A percentile compares a stretch with the other conserved stretches of the same genome.
phyloP scores from a whole-genome alignment of 805 yeast species.

The Scheffersomyces spartinae region DNA sequence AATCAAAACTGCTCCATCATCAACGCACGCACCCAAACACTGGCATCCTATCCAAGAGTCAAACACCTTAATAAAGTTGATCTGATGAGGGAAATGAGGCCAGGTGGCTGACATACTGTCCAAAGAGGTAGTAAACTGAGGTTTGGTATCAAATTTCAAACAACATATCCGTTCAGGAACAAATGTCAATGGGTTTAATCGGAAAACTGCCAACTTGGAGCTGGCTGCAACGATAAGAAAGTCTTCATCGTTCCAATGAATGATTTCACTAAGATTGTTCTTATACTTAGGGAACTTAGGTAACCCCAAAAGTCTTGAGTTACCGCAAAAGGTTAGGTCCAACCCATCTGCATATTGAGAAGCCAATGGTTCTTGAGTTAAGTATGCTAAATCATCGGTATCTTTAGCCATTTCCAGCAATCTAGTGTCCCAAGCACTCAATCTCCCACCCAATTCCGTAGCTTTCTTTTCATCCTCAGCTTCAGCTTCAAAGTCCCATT shows the following conservation, averaged over 20 bases:
- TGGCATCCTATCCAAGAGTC: conserved; percentile 12
- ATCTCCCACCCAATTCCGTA: too few relatives aligned
- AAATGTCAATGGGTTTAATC: conserved; percentile 11
- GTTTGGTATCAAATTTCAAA: conserved; percentile 21
- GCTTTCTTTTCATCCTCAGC: too few relatives aligned
- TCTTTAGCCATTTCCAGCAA: too few relatives aligned
- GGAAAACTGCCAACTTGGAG: conserved; percentile 17
- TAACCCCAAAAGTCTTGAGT: too few relatives aligned
- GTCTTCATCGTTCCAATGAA: conserved; percentile 8
- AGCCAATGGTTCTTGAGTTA: too few relatives aligned
- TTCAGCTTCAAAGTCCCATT: too few relatives aligned
- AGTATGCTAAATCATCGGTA: too few relatives aligned
- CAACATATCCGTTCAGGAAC: conserved; percentile 13
- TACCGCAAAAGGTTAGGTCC: too few relatives aligned
- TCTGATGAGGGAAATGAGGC: conserved; percentile 31
- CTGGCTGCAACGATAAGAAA: conserved; percentile 15
- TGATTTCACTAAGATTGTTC: conserved; percentile 19
- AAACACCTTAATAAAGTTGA: conserved; percentile 19
- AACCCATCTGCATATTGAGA: too few relatives aligned
- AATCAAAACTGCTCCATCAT: conserved; percentile 22
- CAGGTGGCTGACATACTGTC: conserved; percentile 25
- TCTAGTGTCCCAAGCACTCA: too few relatives aligned
- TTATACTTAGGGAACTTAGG: too few relatives aligned
- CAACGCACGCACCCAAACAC: conserved; percentile 20
- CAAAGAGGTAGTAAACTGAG: conserved; percentile 18